Base-by-base conservation (phyloP, 163 green algal genomes). In the Chloromonas sp. region DNA sequence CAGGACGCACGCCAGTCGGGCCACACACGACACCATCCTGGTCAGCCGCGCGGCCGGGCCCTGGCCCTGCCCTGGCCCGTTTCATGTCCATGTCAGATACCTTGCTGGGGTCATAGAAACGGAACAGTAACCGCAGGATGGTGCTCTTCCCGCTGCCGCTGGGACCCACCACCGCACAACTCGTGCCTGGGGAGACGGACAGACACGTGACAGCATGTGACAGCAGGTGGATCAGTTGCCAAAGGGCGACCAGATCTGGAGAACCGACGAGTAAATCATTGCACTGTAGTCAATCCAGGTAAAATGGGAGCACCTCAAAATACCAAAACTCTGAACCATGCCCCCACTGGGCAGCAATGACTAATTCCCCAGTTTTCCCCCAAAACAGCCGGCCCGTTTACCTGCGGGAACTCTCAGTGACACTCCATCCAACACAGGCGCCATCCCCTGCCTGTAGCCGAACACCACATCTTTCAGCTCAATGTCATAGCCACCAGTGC, bases 111-210 rank as follows among this genome's bases (percentile, higher is more conserved):
- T 85, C 82, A 36, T 82, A 85, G 82, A 85, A 85, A 1, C 82
- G 59, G 82, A 80, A 84, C 62, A 84, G 60, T 71, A 59, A 87
- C 59, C 71, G 84, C 93, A 86, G 60, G 83, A 99, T 83, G 60
- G 96, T 98, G 71, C 87, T 84, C 84, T 92, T 91, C 61, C 89
- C 97, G 76, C 90, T 95, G 78, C 97, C 97, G 77, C 89, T 96
- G 58, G 92, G 90, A 70, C 97, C 97, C 71, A 99, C 97, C 1
- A 99, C 86, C 0, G 96, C 97, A 82, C 96, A 95, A 87, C 90
- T 96, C 78, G 86, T 97, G 71, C 97, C 96, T 3, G 94, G 93
- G 36, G 36, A 1, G 95, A n/a, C 70, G 13, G 70, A 76, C 8
- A 76, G 8, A 76, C 13, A 13, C 70, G 8, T 76, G 8, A 13